phyloP scores from a whole-genome alignment of 208 protist genomes.

The Naegleria lovaniensis region DNA sequence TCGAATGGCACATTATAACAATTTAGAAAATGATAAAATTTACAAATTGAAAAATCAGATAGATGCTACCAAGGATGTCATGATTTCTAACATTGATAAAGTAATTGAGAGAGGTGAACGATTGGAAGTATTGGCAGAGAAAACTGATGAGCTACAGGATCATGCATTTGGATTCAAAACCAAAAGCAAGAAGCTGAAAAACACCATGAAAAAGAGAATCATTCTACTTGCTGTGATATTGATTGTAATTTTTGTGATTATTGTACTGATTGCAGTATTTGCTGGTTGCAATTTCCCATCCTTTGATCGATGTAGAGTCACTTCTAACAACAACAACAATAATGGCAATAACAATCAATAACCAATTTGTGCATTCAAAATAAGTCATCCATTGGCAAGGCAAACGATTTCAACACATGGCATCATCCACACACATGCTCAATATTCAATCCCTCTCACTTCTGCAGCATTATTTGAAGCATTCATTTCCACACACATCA shows the following conservation, averaged over 20 bases:
- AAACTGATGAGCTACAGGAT: slow-evolving; percentile 58
- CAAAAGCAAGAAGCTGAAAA: slow-evolving; percentile 21
- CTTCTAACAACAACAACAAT: not conserved
- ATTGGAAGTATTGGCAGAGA: slow-evolving; percentile 69
- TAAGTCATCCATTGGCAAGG: too few species aligned
- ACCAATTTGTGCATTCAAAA: not conserved
- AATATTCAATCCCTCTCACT: too few species aligned
- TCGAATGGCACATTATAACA: slow-evolving; percentile 42
- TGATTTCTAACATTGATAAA: slow-evolving; percentile 69
- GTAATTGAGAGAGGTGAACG: slow-evolving; percentile 66
- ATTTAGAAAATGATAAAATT: slow-evolving; percentile 58
- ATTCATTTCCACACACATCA: too few species aligned
- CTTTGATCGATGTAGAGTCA: not conserved
- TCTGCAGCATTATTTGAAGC: too few species aligned
- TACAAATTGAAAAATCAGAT: slow-evolving; percentile 60
- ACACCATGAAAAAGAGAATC: slow-evolving; percentile 17
- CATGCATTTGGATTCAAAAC: slow-evolving; percentile 39
- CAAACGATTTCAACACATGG: too few species aligned
- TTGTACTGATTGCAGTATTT: not conserved
- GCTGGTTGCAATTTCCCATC: not conserved
- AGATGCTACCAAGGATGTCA: slow-evolving; percentile 63
- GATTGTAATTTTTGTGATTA: not conserved
- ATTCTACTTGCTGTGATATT: not conserved
- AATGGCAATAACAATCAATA: not conserved
- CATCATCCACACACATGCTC: too few species aligned